phyloP scores from a whole-genome alignment of 116 monocot genomes.

The Iris pallida region DNA sequence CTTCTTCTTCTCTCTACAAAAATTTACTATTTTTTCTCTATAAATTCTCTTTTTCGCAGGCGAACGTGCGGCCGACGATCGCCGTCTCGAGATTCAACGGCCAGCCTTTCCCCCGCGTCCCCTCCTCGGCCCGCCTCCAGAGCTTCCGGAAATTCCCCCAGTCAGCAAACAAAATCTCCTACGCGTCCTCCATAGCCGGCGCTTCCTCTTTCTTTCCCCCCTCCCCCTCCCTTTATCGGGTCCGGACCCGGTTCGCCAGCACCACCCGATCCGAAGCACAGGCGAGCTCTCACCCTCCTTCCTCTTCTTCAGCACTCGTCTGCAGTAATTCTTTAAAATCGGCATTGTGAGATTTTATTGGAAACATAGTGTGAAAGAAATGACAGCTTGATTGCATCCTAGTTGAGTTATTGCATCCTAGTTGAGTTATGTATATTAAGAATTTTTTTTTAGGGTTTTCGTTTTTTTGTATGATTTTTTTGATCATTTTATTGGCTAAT shows the following conservation, averaged over 20 bases:
- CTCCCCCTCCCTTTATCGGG: not conserved
- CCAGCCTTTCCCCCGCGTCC: not conserved
- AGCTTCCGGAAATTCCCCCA: not conserved
- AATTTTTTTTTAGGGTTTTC: too few relatives aligned
- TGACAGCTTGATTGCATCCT: too few relatives aligned
- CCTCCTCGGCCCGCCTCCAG: not conserved
- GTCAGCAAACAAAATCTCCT: constrained; percentile 7
- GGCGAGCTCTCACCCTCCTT: not conserved
- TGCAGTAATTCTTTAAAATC: not conserved
- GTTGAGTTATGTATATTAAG: too few relatives aligned
- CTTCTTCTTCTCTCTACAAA: not conserved
- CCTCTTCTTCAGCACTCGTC: not conserved
- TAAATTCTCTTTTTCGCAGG: constrained; percentile 10
- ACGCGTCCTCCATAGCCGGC: not conserved
- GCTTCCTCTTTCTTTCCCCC: not conserved
- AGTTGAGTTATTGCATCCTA: too few relatives aligned
- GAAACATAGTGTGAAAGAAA: not conserved
- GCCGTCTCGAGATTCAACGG: constrained; percentile 3
- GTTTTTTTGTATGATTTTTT: too few relatives aligned
- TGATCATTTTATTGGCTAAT: too few relatives aligned
- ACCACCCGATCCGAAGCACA: constrained; percentile 25
- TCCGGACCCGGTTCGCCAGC: constrained; percentile 8
- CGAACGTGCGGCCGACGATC: constrained; percentile 21
- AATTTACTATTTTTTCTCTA: not conserved
- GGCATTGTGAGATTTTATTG: not conserved